Evolutionary conservation across 352 stramenopile species (phyloP).

Genomic region (Pelagophyceae sp.): DNA sequence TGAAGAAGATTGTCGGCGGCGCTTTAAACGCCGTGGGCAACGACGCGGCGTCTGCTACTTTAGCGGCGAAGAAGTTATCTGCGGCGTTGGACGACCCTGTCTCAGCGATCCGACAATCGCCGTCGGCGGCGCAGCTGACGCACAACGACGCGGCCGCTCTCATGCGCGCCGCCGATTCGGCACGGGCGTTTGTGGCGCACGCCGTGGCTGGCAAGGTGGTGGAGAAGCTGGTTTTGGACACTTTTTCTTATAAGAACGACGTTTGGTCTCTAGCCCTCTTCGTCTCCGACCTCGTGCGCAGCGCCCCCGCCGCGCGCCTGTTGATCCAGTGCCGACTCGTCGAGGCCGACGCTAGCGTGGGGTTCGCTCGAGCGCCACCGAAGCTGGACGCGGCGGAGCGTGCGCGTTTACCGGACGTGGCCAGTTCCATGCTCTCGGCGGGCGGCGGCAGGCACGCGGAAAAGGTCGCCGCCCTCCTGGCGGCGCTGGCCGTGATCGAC

Average conservation of each 20-base stretch:
- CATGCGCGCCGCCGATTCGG: neutral
- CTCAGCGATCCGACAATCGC: no score
- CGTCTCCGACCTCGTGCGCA: neutral
- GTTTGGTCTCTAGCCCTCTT: neutral
- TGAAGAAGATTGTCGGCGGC: constrained; percentile 9
- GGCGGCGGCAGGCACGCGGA: no score
- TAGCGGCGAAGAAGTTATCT: neutral
- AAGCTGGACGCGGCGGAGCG: no score
- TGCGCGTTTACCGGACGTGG: neutral
- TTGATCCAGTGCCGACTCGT: neutral
- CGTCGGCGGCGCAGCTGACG: neutral
- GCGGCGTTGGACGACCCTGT: neutral
- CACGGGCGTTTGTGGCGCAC: neutral
- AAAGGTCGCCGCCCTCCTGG: neutral
- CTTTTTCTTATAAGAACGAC: neutral
- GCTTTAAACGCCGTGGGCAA: constrained; percentile 6
- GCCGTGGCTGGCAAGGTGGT: neutral
- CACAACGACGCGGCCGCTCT: neutral
- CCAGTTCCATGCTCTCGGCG: no score
- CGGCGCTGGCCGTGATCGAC: neutral
- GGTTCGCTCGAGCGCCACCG: neutral
- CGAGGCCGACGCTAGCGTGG: neutral
- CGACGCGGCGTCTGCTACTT: neutral
- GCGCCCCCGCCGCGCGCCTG: neutral
- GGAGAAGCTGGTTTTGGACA: neutral